Conservation (phyloP, 75 land plant species). For the Chamaecyparis obtusa region DNA sequence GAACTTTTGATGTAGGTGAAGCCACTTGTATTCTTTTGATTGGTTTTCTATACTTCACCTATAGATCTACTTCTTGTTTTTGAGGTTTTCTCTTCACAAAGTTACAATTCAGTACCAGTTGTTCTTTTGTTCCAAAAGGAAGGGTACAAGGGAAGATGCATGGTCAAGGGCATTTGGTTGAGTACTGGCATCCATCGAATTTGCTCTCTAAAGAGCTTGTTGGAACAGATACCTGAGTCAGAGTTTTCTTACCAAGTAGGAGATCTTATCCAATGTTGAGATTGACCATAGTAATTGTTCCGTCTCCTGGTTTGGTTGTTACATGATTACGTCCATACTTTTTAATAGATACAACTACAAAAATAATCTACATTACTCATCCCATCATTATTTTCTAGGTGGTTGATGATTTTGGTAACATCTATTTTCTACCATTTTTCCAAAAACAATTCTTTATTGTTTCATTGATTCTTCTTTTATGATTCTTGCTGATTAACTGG, state of each 20-base stretch:
- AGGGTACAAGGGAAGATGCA: neutral
- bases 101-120: neutral
- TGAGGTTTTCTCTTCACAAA: neutral
- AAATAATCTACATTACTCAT: too few species aligned
- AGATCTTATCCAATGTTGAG: neutral
- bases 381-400: neutral
- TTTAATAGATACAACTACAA: too few species aligned
- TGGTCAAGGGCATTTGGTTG: neutral
- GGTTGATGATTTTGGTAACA: neutral
- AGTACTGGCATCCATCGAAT: neutral
- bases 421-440: neutral
- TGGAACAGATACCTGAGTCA: neutral
- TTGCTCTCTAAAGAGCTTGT: neutral
- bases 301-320: too few species aligned
- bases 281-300: neutral
- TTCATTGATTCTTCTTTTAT: too few species aligned
- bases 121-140: neutral
- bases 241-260: neutral
- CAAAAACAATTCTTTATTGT: too few species aligned
- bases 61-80: neutral
- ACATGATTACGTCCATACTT: too few species aligned
- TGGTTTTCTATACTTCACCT: neutral
- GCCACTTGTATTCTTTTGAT: neutral
- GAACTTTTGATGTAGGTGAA: neutral
- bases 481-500: too few species aligned